Evolutionary conservation across 208 protist species (phyloP).

Genomic region (Trypanosoma brucei): DNA sequence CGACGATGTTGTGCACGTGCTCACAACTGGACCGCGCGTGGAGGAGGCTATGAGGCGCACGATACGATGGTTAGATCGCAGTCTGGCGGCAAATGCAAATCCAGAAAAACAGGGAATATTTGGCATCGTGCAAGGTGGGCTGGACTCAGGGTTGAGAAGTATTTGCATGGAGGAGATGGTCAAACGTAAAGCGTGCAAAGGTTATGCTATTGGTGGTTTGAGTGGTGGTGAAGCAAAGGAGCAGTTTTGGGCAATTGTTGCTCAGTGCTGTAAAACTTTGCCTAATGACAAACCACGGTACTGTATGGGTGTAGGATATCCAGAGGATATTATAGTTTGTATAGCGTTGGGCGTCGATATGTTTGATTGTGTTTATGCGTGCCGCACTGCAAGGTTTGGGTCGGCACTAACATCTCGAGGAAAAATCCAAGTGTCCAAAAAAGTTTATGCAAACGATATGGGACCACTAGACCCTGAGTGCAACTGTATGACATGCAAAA

Average conservation of each 20-base stretch:
- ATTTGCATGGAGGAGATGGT: constrained; percentile 93
- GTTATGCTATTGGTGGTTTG: constrained; percentile 99
- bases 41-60: constrained; percentile 95
- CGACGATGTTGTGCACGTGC: constrained; percentile 95
- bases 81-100: constrained; percentile 92
- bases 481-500: constrained; percentile 87
- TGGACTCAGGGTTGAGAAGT: constrained; percentile 86
- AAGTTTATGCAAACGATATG: constrained; percentile 65
- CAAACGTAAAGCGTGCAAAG: constrained; percentile 88
- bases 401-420: constrained; percentile 88
- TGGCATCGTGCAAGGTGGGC: constrained; percentile 97
- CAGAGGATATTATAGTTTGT: constrained; percentile 98
- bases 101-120: constrained; percentile 96
- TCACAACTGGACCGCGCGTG: constrained; percentile 87
- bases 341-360: constrained; percentile 98
- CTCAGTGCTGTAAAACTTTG: constrained; percentile 87
- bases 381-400: constrained; percentile 96
- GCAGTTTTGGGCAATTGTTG: constrained; percentile 94
- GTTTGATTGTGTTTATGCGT: constrained; percentile 99
- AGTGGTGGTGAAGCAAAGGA: constrained; percentile 98
- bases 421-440: constrained; percentile 76
- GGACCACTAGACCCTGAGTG: constrained; percentile 86
- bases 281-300: constrained; percentile 95
- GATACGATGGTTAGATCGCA: constrained; percentile 98
- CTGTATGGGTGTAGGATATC: constrained; percentile 99